Base-by-base conservation (phyloP, 139 green algal species). In the Medakamo hakoo region DNA sequence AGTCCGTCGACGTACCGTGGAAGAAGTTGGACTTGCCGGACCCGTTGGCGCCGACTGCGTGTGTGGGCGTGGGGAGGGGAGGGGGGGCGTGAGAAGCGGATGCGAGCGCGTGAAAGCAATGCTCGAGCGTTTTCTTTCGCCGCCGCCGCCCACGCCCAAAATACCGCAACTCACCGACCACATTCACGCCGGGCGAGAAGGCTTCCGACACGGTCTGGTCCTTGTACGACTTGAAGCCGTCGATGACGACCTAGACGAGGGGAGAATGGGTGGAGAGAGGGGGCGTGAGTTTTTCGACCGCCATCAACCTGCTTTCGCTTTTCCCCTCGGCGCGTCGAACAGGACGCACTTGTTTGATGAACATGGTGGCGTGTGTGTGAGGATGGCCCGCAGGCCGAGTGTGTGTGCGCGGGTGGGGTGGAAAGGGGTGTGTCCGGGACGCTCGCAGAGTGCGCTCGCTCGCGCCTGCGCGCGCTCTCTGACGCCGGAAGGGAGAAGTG, bases 11-110 rank as follows among this genome's bases (percentile, higher is more conserved):
- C 80, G 57, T 65, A 96, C 89, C 91, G 66, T 97, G 83, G 69
- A 99, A 99, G 68, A 99, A 96, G 75, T 99, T 99, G 19, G 84
- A 93, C 71, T 99, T 99, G 19, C 93, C 93, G 1, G 89, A 94
- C n/a, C 93, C 93, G 70, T 99, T 99, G 18, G 93, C 87, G 14
- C 93, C 93, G 23, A 99, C 93, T 94, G 79, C 57, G 73, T n/a
- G n/a, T n/a, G n/a, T n/a, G n/a, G n/a, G n/a, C n/a, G n/a, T n/a
- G 2, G 27, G 3, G 27, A 63, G 62, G 52, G 60, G 21, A 64
- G 30, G 18, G 56, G 23, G 5, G 32, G 40, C 9, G 40, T 52
- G 40, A 52, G 31, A 52, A 27, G 61, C 20, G 61, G 30, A 58
- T 18, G 25, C n/a, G 21, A 26, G 22, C 27, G 19, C 66, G 58